These are phyloP conservation scores for Phytophthora syringae DNA, from an alignment of 352 stramenopile genomes.

Conservation along the genomic window DNA sequence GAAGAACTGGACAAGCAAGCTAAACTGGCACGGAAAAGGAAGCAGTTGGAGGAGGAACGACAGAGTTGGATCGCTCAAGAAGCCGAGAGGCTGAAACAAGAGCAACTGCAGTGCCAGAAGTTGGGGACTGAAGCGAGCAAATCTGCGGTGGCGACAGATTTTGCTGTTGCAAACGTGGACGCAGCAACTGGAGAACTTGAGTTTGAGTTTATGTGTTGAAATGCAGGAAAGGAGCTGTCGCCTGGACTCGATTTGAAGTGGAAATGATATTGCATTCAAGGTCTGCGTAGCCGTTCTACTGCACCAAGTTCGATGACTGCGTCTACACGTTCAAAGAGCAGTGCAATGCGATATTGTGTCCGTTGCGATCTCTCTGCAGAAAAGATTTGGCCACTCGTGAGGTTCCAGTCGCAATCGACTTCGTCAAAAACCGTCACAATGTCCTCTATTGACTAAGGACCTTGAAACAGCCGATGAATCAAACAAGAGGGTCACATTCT, in stretches of 20 bases:
- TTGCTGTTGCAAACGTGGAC: neutral
- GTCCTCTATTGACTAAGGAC: too few species aligned
- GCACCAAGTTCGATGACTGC: too few species aligned
- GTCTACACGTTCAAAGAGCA: too few species aligned
- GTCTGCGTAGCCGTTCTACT: too few species aligned
- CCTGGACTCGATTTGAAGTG: too few species aligned
- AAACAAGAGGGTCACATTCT: too few species aligned
- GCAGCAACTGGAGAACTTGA: constrained; percentile 2
- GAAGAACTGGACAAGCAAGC: constrained; percentile 34
- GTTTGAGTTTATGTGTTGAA: constrained; percentile 18
- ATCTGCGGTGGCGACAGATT: neutral
- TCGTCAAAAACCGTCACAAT: too few species aligned
- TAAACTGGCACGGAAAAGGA: constrained; percentile 12
- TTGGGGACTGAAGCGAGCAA: neutral
- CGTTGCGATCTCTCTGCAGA: too few species aligned
- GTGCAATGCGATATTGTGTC: too few species aligned
- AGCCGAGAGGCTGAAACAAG: constrained; percentile 2
- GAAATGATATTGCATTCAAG: neutral
- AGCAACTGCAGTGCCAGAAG: constrained; percentile 1
- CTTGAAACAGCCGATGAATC: too few species aligned
- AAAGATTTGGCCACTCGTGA: too few species aligned
- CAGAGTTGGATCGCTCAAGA: neutral
- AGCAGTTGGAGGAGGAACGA: constrained; percentile 9
- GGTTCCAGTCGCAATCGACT: too few species aligned
- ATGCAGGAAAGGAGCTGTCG: neutral